These are phyloP conservation scores for Podospora anserina DNA, from an alignment of 495 filamentous ascomycete genomes.

Conservation along the genomic window DNA sequence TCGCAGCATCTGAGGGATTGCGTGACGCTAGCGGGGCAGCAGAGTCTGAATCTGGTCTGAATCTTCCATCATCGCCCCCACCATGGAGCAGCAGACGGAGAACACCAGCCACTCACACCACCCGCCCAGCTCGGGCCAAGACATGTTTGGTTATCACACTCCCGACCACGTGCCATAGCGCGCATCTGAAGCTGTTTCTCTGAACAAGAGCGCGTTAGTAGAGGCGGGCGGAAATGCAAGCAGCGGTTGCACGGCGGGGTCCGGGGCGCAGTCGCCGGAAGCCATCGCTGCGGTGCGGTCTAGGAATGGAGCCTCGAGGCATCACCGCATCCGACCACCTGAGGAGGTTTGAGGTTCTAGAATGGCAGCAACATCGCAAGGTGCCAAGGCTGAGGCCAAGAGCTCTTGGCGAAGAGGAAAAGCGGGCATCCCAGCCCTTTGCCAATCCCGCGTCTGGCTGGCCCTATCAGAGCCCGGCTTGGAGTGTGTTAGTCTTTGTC, in stretches of 20 bases:
- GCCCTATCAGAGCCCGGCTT: slow-evolving; percentile 18
- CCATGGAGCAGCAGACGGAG: background rate
- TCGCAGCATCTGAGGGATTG: slow-evolving; percentile 1
- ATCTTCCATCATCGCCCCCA: slow-evolving; percentile 4
- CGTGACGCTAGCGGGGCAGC: slow-evolving; percentile 1
- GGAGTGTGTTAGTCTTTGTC: slow-evolving; percentile 23
- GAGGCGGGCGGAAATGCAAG: background rate
- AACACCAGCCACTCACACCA: slow-evolving; percentile 8
- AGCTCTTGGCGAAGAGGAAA: background rate
- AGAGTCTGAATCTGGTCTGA: background rate
- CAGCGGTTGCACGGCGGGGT: background rate
- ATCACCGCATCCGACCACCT: background rate
- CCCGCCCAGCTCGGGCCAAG: slow-evolving; percentile 8
- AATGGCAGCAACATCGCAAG: background rate
- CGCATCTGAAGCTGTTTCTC: background rate
- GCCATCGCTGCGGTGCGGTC: background rate
- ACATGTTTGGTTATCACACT: slow-evolving; percentile 1
- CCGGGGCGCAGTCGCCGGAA: background rate
- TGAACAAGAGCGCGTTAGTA: background rate
- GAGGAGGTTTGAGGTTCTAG: background rate
- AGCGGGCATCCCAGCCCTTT: slow-evolving; percentile 5
- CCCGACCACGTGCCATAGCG: slow-evolving; percentile 9
- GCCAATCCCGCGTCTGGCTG: slow-evolving; percentile 11
- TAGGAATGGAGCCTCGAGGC: background rate
- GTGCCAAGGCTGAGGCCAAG: slow-evolving; percentile 5